phyloP scores from a whole-genome alignment of 331 rosid species.

The Saraca asoca region DNA sequence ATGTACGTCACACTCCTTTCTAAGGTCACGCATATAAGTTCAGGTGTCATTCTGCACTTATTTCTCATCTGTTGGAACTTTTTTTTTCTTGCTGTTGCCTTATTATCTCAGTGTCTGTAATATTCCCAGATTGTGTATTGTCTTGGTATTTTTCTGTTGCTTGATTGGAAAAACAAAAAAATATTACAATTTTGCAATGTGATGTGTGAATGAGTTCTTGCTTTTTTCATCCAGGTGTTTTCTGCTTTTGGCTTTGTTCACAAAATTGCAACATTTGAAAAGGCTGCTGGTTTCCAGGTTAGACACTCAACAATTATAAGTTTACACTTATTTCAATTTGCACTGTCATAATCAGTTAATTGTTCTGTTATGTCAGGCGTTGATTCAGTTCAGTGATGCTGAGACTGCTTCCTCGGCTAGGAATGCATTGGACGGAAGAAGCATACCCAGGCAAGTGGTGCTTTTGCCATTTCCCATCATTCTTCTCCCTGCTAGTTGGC shows the following conservation, averaged over 20 bases:
- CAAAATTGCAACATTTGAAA: constrained; percentile 87
- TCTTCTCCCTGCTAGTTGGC: neutral
- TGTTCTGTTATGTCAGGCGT: constrained; percentile 52
- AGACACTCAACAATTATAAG: constrained; percentile 27
- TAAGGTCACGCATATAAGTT: constrained; percentile 77
- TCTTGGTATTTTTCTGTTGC: constrained; percentile 12
- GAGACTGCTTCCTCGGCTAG: constrained; percentile 76
- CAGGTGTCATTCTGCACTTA: constrained; percentile 96
- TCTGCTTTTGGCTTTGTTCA: constrained; percentile 89
- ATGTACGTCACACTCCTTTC: constrained; percentile 75
- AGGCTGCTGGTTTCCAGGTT: constrained; percentile 90
- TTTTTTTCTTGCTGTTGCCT: constrained; percentile 41
- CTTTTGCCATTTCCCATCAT: constrained; percentile 7
- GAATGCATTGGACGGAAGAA: constrained; percentile 78
- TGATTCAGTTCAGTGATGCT: constrained; percentile 75
- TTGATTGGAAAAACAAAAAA: constrained; percentile 20
- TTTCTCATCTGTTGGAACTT: constrained; percentile 55
- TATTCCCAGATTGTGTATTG: constrained; percentile 30
- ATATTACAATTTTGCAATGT: constrained; percentile 3
- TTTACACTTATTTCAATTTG: constrained; percentile 19
- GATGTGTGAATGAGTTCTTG: constrained; percentile 22
- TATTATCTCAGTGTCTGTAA: constrained; percentile 36
- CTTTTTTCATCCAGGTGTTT: constrained; percentile 57
- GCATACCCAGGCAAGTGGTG: constrained; percentile 70
- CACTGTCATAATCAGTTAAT: constrained; percentile 12